A percentile compares a stretch with the other conserved stretches of the same genome.
phyloP scores from a whole-genome alignment of 208 protist genomes.

The Tritrichomonas musculus region DNA sequence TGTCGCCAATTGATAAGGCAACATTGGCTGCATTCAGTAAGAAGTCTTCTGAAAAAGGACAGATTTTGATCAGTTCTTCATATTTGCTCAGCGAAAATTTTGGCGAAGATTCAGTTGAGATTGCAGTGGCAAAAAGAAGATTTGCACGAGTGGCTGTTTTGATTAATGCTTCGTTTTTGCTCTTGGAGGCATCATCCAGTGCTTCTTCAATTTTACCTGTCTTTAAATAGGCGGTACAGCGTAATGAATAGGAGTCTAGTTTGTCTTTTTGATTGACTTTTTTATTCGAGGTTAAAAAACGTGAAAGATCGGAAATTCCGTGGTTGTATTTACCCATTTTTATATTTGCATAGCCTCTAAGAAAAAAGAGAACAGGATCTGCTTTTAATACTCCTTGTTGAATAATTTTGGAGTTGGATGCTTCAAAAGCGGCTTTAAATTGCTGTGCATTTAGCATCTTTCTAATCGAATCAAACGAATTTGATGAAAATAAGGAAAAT shows the following conservation, averaged over 20 bases:
- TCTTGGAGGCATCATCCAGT: not conserved
- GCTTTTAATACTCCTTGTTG: not conserved
- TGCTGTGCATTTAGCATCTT: not conserved
- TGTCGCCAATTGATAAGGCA: not conserved
- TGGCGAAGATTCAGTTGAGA: not conserved
- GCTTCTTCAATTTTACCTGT: not conserved
- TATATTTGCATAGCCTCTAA: not conserved
- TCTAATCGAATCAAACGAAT: not conserved
- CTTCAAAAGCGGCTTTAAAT: not conserved
- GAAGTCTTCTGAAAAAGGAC: not conserved
- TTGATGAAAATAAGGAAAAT: too few species aligned
- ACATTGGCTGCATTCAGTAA: not conserved
- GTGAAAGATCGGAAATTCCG: not conserved
- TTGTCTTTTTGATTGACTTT: not conserved
- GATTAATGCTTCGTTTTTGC: not conserved
- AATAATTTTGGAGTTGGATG: not conserved
- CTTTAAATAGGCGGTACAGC: not conserved
- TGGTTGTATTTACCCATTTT: not conserved
- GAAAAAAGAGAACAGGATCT: not conserved
- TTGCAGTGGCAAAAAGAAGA: not conserved
- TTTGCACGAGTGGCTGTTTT: not conserved
- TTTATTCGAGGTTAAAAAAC: not conserved
- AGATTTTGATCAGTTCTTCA: not conserved
- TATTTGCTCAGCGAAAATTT: not conserved
- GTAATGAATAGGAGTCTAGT: not conserved